Base-by-base conservation (phyloP, 2,329 filamentous ascomycete genomes). In the Boeremia lycopersici region DNA sequence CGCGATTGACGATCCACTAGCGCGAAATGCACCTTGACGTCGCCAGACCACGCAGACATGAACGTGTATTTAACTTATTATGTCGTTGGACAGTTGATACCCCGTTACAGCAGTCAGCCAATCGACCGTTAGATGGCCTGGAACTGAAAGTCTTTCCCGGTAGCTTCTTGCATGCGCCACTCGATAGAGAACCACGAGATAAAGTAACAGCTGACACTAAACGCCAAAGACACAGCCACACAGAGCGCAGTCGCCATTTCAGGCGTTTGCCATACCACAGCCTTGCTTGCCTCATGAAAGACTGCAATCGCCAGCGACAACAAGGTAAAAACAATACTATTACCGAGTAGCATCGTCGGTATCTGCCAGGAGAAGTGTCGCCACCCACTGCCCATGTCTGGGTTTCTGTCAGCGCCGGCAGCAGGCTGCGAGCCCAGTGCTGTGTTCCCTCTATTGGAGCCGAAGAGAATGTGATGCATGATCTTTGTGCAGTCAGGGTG, bases 1-100 rank as follows among this genome's bases (percentile, higher is more conserved):
- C 39, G 45, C 50, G 31, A 43, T 30, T 48, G 31, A 53, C 44
- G 19, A 48, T 35, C 33, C 47, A 43, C 52, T 55, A 55, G 52
- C 52, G 52, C 42, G 42, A 33, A 46, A 31, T 35, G 33, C 25
- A 36, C 13, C 28, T 29, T 12, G 28, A 19, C 19, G 19, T 23
- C 19, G 19, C 19, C 19, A 23, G 19, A 23, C 19, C 2, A 23
- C 19, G 19, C 19, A 2, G 19, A 23, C 19, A 5, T 23, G 19
- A 23, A 23, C 19, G 19, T 23, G 5, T 23, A 23, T 23, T 23
- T 23, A 5, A 23, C 19, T 23, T 23, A 3, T 23, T 23, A 23
- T 23, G 5, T 23, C 5, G 19, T 23, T 23, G 19, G 19, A 23
- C 19, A 23, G 19, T 5, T 23, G 19, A 23, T 23, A 23, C 19